Percentiles rank a stretch among this genome's conserved stretches.
Conservation (phyloP, 495 filamentous ascomycete genomes). For the Evansstolkia leycettana region DNA sequence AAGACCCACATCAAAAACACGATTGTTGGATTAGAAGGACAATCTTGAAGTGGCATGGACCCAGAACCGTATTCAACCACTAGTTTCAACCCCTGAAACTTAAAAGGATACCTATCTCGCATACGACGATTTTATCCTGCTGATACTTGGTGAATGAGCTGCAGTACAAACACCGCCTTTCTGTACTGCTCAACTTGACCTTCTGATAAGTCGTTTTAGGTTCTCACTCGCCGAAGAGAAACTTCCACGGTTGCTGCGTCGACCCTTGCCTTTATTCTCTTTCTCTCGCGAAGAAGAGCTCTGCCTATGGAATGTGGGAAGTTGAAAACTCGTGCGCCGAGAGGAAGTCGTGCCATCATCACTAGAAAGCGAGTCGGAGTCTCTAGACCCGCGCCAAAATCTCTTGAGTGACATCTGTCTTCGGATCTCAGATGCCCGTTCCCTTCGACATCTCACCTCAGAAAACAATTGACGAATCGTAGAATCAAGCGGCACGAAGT, state of each 20-base stretch:
- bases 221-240: not conserved
- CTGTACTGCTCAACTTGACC: not conserved
- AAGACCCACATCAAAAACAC: not conserved
- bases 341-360: not conserved
- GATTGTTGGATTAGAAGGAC: too few species aligned
- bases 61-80: too few species aligned
- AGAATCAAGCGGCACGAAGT: constrained; percentile 13
- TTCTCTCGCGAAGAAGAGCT: not conserved
- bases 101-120: too few species aligned
- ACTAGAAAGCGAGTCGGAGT: not conserved
- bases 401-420: constrained; percentile 3
- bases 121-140: not conserved
- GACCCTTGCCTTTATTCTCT: not conserved
- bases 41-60: too few species aligned
- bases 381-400: constrained; percentile 1
- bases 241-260: not conserved
- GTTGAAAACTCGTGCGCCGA: too few species aligned
- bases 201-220: not conserved
- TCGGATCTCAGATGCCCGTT: constrained; percentile 1
- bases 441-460: constrained; percentile 3
- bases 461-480: constrained; percentile 11
- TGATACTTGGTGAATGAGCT: not conserved
- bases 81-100: too few species aligned
- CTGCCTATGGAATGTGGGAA: not conserved
- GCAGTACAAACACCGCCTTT: not conserved